Conservation (phyloP, 2,329 filamentous ascomycete species). For the Trichothecium sympodiale region DNA sequence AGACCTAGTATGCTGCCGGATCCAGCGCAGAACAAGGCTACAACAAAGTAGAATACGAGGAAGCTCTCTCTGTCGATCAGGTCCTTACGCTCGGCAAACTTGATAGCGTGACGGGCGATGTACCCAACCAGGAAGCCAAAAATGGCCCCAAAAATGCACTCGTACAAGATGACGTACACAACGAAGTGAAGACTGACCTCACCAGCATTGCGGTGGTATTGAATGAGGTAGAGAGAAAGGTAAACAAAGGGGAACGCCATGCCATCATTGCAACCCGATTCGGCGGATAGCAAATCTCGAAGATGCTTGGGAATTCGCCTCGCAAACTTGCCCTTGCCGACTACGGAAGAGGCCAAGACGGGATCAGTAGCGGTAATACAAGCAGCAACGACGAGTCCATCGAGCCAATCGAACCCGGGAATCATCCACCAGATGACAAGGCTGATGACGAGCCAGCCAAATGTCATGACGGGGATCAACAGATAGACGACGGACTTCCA, state of each 20-base stretch:
- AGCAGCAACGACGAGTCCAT: slow-evolving; percentile 76
- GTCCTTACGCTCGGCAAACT: slow-evolving; percentile 70
- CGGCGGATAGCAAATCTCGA: slow-evolving; percentile 85
- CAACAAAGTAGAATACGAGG: slow-evolving; percentile 94
- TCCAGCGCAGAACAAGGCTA: slow-evolving; percentile 90
- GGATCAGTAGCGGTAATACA: slow-evolving; percentile 97
- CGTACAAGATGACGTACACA: slow-evolving; percentile 82
- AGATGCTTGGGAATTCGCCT: slow-evolving; percentile 96
- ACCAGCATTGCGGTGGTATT: slow-evolving; percentile 58
- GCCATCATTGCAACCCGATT: slow-evolving; percentile 97
- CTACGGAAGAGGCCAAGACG: slow-evolving; percentile 91
- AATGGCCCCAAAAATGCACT: slow-evolving; percentile 85
- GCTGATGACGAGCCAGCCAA: slow-evolving; percentile 86
- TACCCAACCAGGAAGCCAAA: slow-evolving; percentile 86
- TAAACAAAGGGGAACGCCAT: slow-evolving; percentile 99
- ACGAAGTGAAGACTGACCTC: slow-evolving; percentile 78
- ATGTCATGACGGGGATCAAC: slow-evolving; percentile 92
- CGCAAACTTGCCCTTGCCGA: slow-evolving; percentile 97
- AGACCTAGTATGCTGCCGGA: slow-evolving; percentile 84
- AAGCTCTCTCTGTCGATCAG: slow-evolving; percentile 95
- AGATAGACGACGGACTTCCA: slow-evolving; percentile 88
- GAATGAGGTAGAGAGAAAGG: slow-evolving; percentile 78
- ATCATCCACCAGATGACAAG: slow-evolving; percentile 92
- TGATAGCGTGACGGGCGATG: slow-evolving; percentile 80
- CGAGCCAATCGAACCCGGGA: slow-evolving; percentile 70